A percentile compares a stretch with the other conserved stretches of the same genome.
Evolutionary conservation across 2,329 filamentous ascomycete genomes (phyloP).

Genomic region (Claviceps paspali): DNA sequence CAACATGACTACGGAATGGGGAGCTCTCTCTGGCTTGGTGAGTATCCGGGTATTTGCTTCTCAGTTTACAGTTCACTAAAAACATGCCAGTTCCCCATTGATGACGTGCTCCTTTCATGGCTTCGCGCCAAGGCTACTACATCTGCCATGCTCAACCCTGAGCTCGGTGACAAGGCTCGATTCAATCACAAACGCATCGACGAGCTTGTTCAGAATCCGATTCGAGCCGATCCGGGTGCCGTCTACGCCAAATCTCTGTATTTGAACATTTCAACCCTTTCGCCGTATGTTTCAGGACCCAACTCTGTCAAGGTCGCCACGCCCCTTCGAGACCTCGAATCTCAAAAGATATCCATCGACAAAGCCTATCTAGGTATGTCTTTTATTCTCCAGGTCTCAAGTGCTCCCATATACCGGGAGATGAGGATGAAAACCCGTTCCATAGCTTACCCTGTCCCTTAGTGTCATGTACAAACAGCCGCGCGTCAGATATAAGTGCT

Average conservation of each 20-base stretch:
- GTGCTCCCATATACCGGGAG: too few species aligned
- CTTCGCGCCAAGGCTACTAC: conserved; percentile 60
- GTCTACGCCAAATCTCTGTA: conserved; percentile 72
- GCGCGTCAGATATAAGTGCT: not conserved
- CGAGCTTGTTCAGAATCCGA: conserved; percentile 48
- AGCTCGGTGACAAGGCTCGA: conserved; percentile 33
- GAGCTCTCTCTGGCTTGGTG: conserved; percentile 36
- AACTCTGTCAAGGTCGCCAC: conserved; percentile 54
- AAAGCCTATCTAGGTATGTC: conserved; percentile 1
- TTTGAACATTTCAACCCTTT: conserved; percentile 67
- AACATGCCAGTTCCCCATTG: conserved; percentile 54
- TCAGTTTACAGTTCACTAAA: not conserved
- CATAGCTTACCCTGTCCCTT: not conserved
- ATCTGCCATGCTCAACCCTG: conserved; percentile 37
- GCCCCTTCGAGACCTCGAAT: not conserved
- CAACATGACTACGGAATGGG: conserved; percentile 79
- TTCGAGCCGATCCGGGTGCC: conserved; percentile 60
- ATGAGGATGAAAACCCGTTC: not conserved
- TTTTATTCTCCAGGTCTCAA: too few species aligned
- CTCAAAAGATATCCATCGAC: not conserved
- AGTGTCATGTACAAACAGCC: conserved; percentile 1
- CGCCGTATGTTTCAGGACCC: conserved; percentile 72
- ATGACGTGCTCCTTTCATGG: conserved; percentile 57
- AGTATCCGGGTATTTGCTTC: not conserved
- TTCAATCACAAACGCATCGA: conserved; percentile 64